Evolutionary conservation across 495 filamentous ascomycete species (phyloP).

Genomic region (Penicillium cataractarum): DNA sequence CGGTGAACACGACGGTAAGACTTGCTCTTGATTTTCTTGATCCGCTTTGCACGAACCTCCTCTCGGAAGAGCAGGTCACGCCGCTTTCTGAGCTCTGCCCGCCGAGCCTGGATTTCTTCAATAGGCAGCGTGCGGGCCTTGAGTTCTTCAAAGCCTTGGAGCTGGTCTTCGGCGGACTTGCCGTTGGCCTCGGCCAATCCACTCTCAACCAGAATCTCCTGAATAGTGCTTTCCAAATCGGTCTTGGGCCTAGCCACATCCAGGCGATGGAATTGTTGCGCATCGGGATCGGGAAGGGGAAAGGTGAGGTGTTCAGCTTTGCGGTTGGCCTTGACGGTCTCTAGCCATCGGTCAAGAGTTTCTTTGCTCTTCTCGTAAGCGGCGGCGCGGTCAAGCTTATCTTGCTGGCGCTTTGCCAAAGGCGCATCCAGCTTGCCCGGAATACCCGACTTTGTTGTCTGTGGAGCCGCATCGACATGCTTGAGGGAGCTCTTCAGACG

Average conservation of each 20-base stretch:
- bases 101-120: conserved; percentile 72
- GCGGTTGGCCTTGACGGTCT: conserved; percentile 92
- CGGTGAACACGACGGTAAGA: conserved; percentile 89
- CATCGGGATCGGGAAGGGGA: conserved; percentile 75
- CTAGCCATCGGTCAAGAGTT: conserved; percentile 85
- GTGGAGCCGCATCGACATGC: conserved; percentile 55
- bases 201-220: conserved; percentile 85
- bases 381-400: conserved; percentile 78
- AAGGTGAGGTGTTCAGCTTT: conserved; percentile 92
- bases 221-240: conserved; percentile 81
- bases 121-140: conserved; percentile 65
- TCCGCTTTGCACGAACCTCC: conserved; percentile 81
- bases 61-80: conserved; percentile 91
- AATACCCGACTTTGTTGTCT: conserved; percentile 50
- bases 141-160: conserved; percentile 72
- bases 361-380: conserved; percentile 92
- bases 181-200: conserved; percentile 64
- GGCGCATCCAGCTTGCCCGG: conserved; percentile 81
- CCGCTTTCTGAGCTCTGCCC: conserved; percentile 74
- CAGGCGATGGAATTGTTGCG: conserved; percentile 47
- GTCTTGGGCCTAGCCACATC: conserved; percentile 64
- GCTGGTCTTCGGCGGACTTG: conserved; percentile 64
- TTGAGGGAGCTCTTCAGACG: conserved; percentile 79
- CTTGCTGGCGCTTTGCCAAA: conserved; percentile 86
- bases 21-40: conserved; percentile 99